phyloP scores from a whole-genome alignment of 2,329 filamentous ascomycete species.

The Neofusicoccum kwambonambiense region DNA sequence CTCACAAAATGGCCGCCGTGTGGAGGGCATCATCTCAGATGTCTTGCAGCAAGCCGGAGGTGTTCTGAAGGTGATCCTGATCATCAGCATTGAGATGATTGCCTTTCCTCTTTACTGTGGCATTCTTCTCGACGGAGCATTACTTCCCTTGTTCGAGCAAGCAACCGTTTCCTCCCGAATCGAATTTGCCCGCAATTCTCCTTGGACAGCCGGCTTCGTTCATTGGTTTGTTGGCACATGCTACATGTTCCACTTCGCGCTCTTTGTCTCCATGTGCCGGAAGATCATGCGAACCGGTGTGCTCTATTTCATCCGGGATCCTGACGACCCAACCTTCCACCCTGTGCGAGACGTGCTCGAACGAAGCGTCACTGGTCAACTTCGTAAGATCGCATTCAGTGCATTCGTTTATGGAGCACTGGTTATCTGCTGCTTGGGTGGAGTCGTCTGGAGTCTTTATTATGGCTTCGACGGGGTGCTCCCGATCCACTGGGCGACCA shows the following conservation, averaged over 20 bases:
- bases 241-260: constrained; percentile 99
- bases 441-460: constrained; percentile 89
- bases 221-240: constrained; percentile 99
- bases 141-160: constrained; percentile 83
- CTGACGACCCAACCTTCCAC: constrained; percentile 97
- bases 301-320: constrained; percentile 95
- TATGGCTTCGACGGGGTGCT: constrained; percentile 68
- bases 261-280: constrained; percentile 98
- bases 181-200: constrained; percentile 73
- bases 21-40: constrained; percentile 78
- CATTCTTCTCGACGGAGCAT: constrained; percentile 79
- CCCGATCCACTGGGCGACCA: constrained; percentile 90
- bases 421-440: constrained; percentile 88
- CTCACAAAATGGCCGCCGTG: constrained; percentile 52
- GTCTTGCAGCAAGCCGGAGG: constrained; percentile 89
- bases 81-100: constrained; percentile 99
- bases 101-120: constrained; percentile 96
- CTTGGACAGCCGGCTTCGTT: constrained; percentile 88
- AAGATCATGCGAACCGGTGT: constrained; percentile 96
- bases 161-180: constrained; percentile 76
- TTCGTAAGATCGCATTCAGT: constrained; percentile 94
- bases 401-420: constrained; percentile 92
- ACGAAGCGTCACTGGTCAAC: constrained; percentile 84
- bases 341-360: constrained; percentile 96
- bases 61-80: constrained; percentile 95